These are phyloP conservation scores for Aspergillus sparsus DNA, from an alignment of 495 filamentous ascomycete genomes.

Conservation along the genomic window DNA sequence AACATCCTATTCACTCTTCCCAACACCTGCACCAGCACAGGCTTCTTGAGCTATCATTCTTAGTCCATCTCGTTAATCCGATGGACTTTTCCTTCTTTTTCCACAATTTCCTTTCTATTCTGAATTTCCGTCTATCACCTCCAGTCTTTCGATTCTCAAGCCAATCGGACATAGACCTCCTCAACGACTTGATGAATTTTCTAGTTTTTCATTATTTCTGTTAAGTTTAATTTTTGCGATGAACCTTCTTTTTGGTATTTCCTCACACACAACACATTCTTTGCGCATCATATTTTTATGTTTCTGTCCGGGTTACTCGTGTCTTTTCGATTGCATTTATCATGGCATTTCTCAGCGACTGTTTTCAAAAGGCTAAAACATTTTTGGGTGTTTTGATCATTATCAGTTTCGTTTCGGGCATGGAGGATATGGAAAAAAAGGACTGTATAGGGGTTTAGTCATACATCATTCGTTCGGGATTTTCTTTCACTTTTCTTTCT, in stretches of 20 bases:
- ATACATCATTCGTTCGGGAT: constrained; percentile 26
- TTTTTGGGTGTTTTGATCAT: constrained; percentile 21
- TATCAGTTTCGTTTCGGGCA: constrained; percentile 19
- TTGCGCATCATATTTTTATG: constrained; percentile 14
- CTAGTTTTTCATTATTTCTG: constrained; percentile 3
- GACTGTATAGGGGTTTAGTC: constrained; percentile 16
- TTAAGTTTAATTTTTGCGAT: constrained; percentile 17
- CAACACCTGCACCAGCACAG: constrained; percentile 26
- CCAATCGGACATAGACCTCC: constrained; percentile 19
- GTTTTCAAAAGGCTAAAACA: constrained; percentile 26
- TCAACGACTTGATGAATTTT: constrained; percentile 30
- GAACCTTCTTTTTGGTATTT: constrained; percentile 10
- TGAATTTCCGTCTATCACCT: not conserved
- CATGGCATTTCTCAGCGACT: constrained; percentile 49
- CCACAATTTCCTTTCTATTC: constrained; percentile 14
- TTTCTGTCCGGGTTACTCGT: constrained; percentile 13
- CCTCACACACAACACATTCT: constrained; percentile 3
- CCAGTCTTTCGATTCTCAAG: constrained; percentile 8
- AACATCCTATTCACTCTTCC: constrained; percentile 51
- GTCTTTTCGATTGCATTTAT: constrained; percentile 25
- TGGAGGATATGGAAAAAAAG: constrained; percentile 30
- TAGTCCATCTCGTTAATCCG: not conserved
- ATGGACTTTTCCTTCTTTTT: not conserved
- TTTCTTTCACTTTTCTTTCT: constrained; percentile 12
- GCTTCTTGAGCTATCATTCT: constrained; percentile 8